Base-by-base conservation (phyloP, 2,329 filamentous ascomycete genomes). In the Phoma sp. region DNA sequence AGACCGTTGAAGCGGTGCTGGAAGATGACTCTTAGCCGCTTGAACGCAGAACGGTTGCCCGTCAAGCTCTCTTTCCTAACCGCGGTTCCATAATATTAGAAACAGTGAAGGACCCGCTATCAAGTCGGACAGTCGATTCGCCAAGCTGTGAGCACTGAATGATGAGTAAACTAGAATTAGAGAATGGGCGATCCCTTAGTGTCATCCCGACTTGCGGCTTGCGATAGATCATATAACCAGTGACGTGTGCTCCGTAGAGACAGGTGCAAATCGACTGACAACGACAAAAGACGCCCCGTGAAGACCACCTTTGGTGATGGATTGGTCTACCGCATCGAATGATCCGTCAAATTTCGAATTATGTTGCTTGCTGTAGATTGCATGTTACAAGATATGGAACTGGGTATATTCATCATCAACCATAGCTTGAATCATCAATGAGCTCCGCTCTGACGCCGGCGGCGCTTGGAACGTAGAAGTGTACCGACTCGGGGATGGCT, bases 1-100 rank as follows among this genome's bases (percentile, higher is more conserved):
- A 68, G 41, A 60, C 72, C 6, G 69, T 77, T 10, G 69, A 73
- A 27, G 53, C 32, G 1, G 38, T 64, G 8, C 15, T 68, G 17
- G 50, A 54, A 74, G 35, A 69, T 67, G 22, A 62, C 40, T 6
- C 43, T 22, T 4, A 58, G 39, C 38, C 52, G 41, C 8, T 5
- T 32, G 24, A 27, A 25, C 24, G 17, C n/a, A 43, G 31, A 19
- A 2, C 6, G 10, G 15, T 31, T 6, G 10, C 15, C 12, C 29
- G 15, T 31, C 29, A 3, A 31, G 12, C 12, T 29, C 8, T 12
- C 10, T 3, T 9, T 29, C 8, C 27, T 9, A 7, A 3, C 8
- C 27, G 27, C 27, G 3, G 3, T 29, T 10, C 27, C 27, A 29
- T 7, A 12, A 29, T 7, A 9, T 12, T 17, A 12, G 17, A 7